Evolutionary conservation across 1,139 yeast genomes (phyloP), one percentile per base, ranked within the genome.

Genomic region (Kodamaea derodonti): DNA sequence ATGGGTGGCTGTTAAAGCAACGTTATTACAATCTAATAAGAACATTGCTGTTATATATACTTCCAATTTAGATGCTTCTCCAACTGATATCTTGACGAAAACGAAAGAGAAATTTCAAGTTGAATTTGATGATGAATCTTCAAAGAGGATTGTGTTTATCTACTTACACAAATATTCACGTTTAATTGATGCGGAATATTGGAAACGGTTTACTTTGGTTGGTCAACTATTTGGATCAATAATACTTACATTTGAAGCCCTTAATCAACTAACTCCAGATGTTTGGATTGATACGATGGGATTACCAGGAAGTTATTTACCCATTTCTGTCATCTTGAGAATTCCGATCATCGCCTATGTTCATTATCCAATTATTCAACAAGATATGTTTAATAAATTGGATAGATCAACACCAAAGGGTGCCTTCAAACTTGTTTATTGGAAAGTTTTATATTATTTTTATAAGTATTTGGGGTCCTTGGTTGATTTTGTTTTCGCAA

Each of bases 271-370:
- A 27, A 69, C 83, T 6, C 97, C 97, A 0, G 97, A 92, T 56
- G 72, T 88, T n/a, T 88, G 90, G 78, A 69, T 92, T 24, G 98
- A 94, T 52, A 90, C 98, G 2, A 83, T 87, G 72, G 98, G 98
- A 0, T 78, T 86, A 40, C 97, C 98, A 1, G 92, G 92, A 37
- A 66, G 83, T 22, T 88, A 88, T 55, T 49, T 54, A 27, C 84
- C 85, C 0, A 76, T 85, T 0, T 58, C 70, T 14, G 52, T 63
- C 47, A 52, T 77, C 27, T 65, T 84, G 29, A 69, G 73, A 41
- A 65, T 87, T 20, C 98, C 98, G 1, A 72, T 92, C 22, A 63
- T 84, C 20, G 78, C 96, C 1, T 94, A 94, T 52, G 88, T 88
- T 14, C 98, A 94, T 62, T 94, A 86, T 60, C 99, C 99, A 1